Percentiles rank a stretch among this genome's conserved stretches.
phyloP scores from a whole-genome alignment of 345 rosid genomes.

The Eutrema heterophyllum region DNA sequence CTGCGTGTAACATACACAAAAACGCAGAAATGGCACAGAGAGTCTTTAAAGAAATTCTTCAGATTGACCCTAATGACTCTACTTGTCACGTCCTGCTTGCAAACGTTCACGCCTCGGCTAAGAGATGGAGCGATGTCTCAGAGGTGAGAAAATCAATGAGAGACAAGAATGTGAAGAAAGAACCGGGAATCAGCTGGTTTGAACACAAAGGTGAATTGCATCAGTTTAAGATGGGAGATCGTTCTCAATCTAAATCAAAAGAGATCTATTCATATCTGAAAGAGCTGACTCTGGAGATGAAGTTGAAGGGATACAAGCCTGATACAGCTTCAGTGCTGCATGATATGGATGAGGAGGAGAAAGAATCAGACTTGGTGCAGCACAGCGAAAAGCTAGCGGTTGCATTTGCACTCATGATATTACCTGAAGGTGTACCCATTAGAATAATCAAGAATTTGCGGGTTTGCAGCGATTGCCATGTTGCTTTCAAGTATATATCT shows the following conservation, averaged over 20 bases:
- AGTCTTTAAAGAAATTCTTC: constrained; percentile 51
- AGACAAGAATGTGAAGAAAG: constrained; percentile 63
- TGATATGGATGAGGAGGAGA: constrained; percentile 77
- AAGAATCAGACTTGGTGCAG: constrained; percentile 57
- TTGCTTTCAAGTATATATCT: constrained; percentile 64
- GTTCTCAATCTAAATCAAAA: constrained; percentile 44
- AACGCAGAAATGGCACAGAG: constrained; percentile 52
- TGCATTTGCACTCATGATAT: constrained; percentile 60
- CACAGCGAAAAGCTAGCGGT: constrained; percentile 80
- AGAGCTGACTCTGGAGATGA: constrained; percentile 59
- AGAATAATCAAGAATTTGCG: constrained; percentile 80
- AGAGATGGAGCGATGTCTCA: constrained; percentile 64
- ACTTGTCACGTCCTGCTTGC: constrained; percentile 68
- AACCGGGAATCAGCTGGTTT: constrained; percentile 77
- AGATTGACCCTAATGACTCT: constrained; percentile 60
- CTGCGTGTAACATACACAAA: constrained; percentile 65
- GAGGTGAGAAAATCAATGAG: constrained; percentile 60
- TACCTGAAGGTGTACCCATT: constrained; percentile 50
- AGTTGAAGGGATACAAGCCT: constrained; percentile 61
- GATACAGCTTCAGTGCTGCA: constrained; percentile 60
- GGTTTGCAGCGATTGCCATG: constrained; percentile 71
- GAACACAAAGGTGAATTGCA: constrained; percentile 56
- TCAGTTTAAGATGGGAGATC: constrained; percentile 60
- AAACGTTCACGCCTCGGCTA: constrained; percentile 57
- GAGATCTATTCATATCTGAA: constrained; percentile 59